Percentiles rank a stretch among this genome's conserved stretches.
These are phyloP conservation scores for carrot (Daucus carota) DNA, from an alignment of 129 eudicot genomes.

Conservation along the genomic window DH1_v3.0 NC_030382.2:33989001-33989500, in stretches of 20 bases:
- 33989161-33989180: not conserved
- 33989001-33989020: not conserved
- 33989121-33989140: constrained; percentile 42
- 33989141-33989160: constrained; percentile 56
- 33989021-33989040: constrained; percentile 53
- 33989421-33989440: constrained; percentile 47
- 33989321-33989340: constrained; percentile 36
- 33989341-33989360: constrained; percentile 32
- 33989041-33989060: constrained; percentile 53
- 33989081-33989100: constrained; percentile 45
- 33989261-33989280: constrained; percentile 27
- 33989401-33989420: constrained; percentile 50
- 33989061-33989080: constrained; percentile 47
- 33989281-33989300: constrained; percentile 52
- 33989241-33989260: not conserved
- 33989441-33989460: constrained; percentile 45
- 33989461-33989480: not conserved
- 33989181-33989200: not conserved
- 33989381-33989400: constrained; percentile 41
- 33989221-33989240: not conserved
- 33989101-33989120: constrained; percentile 46
- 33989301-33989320: constrained; percentile 45
- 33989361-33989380: constrained; percentile 36
- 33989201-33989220: not conserved
- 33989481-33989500: not conserved